Percentiles rank a stretch among this genome's conserved stretches.
Evolutionary conservation across 2,329 filamentous ascomycete genomes (phyloP).

Genomic region (Pezicula carpinea): DNA sequence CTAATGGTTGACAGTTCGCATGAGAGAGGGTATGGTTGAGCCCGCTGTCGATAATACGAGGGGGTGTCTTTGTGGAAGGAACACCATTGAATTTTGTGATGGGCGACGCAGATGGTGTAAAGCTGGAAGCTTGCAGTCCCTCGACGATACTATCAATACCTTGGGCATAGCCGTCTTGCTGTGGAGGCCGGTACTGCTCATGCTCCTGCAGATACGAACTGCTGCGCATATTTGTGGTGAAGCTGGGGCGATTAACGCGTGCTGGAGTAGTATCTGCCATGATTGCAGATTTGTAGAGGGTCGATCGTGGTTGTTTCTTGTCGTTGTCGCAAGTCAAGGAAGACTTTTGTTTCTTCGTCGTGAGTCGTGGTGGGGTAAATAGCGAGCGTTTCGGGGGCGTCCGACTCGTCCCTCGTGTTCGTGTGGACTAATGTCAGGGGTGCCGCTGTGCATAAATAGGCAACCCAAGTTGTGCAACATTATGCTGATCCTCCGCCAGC

Average conservation of each 20-base stretch:
- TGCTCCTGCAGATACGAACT: conserved; percentile 59
- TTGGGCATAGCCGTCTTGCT: conserved; percentile 42
- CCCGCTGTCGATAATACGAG: conserved; percentile 57
- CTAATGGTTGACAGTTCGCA: conserved; percentile 53
- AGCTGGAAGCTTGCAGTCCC: conserved; percentile 38
- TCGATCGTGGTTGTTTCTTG: too few species aligned
- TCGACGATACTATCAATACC: conserved; percentile 64
- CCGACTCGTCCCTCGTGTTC: too few species aligned
- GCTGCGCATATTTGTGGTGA: conserved; percentile 44
- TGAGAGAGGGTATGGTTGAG: conserved; percentile 59
- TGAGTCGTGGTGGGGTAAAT: too few species aligned
- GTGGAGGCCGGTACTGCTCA: conserved; percentile 57
- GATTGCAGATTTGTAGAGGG: background rate
- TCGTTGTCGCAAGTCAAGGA: too few species aligned
- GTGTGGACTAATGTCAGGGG: too few species aligned
- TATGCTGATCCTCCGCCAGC: too few species aligned
- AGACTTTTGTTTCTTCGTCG: too few species aligned
- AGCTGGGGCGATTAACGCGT: conserved; percentile 20
- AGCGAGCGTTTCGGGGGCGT: too few species aligned
- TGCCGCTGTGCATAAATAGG: too few species aligned
- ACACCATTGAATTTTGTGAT: conserved; percentile 54
- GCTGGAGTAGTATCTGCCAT: conserved; percentile 16
- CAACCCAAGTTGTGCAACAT: too few species aligned
- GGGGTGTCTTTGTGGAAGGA: conserved; percentile 53
- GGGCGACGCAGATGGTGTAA: conserved; percentile 34